Evolutionary conservation across 441 rosid genomes (phyloP).

Genomic region (Metrosideros polymorpha): DNA sequence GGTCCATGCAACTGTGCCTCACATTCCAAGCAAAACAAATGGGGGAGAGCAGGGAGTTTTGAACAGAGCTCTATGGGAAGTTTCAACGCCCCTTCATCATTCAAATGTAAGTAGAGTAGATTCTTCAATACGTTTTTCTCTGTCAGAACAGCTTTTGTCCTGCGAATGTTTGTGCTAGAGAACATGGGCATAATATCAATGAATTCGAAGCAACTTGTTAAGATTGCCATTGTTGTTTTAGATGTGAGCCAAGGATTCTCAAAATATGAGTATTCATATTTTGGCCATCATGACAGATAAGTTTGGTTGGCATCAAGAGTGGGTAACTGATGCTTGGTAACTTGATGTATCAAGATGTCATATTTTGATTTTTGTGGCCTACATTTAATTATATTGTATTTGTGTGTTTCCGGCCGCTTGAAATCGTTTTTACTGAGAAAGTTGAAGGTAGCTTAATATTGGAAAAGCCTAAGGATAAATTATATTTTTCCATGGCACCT

Average conservation of each 20-base stretch:
- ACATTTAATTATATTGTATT: background rate
- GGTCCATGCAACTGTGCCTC: slow-evolving; percentile 16
- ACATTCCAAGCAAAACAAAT: slow-evolving; percentile 20
- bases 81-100: slow-evolving; percentile 33
- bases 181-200: background rate
- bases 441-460: background rate
- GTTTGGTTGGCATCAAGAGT: background rate
- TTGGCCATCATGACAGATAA: background rate
- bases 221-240: background rate
- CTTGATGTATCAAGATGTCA: background rate
- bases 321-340: background rate
- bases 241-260: background rate
- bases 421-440: background rate
- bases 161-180: background rate
- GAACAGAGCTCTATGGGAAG: slow-evolving; percentile 22
- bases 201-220: background rate
- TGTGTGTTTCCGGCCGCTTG: background rate
- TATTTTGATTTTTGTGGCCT: background rate
- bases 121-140: background rate
- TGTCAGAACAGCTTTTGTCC: background rate
- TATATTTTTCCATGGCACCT: background rate
- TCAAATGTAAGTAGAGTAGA: slow-evolving; percentile 39
- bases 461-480: background rate
- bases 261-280: background rate
- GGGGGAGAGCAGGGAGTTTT: slow-evolving; percentile 27